Conservation (phyloP, 176 grass and related monocot genomes). For the Zea luxurians region DNA sequence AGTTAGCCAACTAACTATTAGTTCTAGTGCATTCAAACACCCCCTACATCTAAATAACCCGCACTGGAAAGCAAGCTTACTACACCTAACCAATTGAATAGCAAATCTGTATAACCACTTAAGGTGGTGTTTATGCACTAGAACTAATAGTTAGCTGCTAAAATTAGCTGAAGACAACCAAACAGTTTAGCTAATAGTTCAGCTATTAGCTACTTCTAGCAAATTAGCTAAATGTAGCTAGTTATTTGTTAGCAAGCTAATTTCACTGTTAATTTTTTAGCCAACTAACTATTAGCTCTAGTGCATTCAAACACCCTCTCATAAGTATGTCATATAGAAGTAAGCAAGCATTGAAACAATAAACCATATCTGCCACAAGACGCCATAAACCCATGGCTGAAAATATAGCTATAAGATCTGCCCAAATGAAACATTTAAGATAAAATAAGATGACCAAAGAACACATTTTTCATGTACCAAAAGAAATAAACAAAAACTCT, state of each 20-base stretch:
- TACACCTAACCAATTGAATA: constrained; percentile 8
- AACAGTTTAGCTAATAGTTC: too few relatives aligned
- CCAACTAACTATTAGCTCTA: too few relatives aligned
- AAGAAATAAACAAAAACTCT: not conserved
- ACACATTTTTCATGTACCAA: not conserved
- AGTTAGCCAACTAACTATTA: too few relatives aligned
- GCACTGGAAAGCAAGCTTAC: not conserved
- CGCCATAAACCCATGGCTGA: not conserved
- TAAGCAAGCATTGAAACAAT: not conserved
- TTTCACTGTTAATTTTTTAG: too few relatives aligned
- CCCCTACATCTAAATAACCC: not conserved
- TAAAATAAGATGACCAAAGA: not conserved
- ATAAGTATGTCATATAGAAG: not conserved
- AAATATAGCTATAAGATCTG: not conserved
- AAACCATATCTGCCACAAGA: not conserved
- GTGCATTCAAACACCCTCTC: too few relatives aligned
- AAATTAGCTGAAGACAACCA: too few relatives aligned
- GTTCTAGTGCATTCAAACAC: too few relatives aligned
- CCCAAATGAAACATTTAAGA: not conserved
- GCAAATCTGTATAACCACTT: not conserved
- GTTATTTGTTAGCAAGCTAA: too few relatives aligned
- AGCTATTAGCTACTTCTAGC: too few relatives aligned
- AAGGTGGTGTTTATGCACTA: not conserved
- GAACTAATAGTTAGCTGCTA: too few relatives aligned
- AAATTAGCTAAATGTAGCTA: too few relatives aligned